phyloP scores from a whole-genome alignment of 768 basidiomycete genomes.

The Amanita pseudoporphyria region DNA sequence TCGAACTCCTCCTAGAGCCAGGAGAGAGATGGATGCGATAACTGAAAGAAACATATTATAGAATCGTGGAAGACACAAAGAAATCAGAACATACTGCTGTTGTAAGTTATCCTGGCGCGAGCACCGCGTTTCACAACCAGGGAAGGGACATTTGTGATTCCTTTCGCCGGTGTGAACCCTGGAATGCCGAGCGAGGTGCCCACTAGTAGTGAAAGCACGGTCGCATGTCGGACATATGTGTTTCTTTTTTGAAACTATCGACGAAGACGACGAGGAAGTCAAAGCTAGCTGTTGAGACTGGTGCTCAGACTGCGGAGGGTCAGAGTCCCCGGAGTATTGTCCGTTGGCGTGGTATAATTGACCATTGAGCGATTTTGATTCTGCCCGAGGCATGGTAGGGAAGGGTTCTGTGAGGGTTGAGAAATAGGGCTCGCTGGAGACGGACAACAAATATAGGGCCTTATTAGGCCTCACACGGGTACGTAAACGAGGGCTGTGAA shows the following conservation, averaged over 20 bases:
- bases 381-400: conserved; percentile 28
- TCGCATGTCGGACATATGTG: conserved; percentile 67
- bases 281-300: neutral
- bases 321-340: conserved; percentile 17
- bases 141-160: conserved; percentile 90
- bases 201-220: conserved; percentile 78
- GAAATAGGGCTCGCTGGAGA: conserved; percentile 5
- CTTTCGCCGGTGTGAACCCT: conserved; percentile 87
- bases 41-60: conserved; percentile 23
- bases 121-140: conserved; percentile 89
- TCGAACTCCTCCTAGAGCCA: conserved; percentile 61
- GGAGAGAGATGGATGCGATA: conserved; percentile 79
- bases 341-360: conserved; percentile 23
- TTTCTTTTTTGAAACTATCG: conserved; percentile 30
- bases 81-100: conserved; percentile 31
- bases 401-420: conserved; percentile 10
- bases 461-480: conserved; percentile 6
- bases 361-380: conserved; percentile 18
- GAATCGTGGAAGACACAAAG: neutral
- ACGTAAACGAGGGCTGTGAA: conserved; percentile 5
- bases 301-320: conserved; percentile 14
- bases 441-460: conserved; percentile 8
- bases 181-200: conserved; percentile 83
- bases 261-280: conserved; percentile 9
- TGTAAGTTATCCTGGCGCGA: conserved; percentile 84